Evolutionary conservation across 495 filamentous ascomycete genomes (phyloP).

Genomic region (Acidomyces sp.): DNA sequence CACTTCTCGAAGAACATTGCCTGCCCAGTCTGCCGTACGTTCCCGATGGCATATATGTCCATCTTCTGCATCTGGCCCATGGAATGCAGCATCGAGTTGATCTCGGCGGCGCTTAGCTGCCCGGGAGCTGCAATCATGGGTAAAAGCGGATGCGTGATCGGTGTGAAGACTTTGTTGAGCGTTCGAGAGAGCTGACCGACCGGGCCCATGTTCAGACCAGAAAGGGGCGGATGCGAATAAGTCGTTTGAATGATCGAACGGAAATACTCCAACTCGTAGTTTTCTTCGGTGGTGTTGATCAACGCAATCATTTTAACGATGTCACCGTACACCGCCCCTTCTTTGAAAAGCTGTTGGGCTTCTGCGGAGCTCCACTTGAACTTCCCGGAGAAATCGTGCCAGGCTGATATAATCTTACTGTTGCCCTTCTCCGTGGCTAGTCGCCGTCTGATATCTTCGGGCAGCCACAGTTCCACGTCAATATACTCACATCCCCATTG

Average conservation of each 20-base stretch:
- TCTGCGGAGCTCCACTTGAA: slow-evolving; percentile 68
- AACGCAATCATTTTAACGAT: slow-evolving; percentile 83
- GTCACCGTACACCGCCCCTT: slow-evolving; percentile 61
- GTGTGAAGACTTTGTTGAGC: slow-evolving; percentile 70
- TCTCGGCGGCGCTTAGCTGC: slow-evolving; percentile 70
- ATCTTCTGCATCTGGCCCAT: slow-evolving; percentile 71
- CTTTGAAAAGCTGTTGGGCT: slow-evolving; percentile 53
- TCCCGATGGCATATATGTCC: slow-evolving; percentile 66
- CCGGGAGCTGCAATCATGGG: slow-evolving; percentile 76
- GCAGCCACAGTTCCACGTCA: slow-evolving; percentile 75
- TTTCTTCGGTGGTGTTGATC: slow-evolving; percentile 62
- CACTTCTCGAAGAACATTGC: slow-evolving; percentile 80
- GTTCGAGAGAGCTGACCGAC: slow-evolving; percentile 67
- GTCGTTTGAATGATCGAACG: slow-evolving; percentile 57
- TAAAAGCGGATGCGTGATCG: slow-evolving; percentile 70
- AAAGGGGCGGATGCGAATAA: slow-evolving; percentile 56
- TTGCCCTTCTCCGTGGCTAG: slow-evolving; percentile 58
- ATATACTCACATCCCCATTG: slow-evolving; percentile 83
- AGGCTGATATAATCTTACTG: slow-evolving; percentile 73
- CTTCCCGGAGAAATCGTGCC: slow-evolving; percentile 70
- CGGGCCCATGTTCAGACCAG: slow-evolving; percentile 76
- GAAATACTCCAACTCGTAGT: slow-evolving; percentile 81
- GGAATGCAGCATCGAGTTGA: slow-evolving; percentile 61
- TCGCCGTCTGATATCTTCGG: slow-evolving; percentile 53
- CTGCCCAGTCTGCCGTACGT: slow-evolving; percentile 54